Percentiles rank a stretch among this genome's conserved stretches.
Conservation (phyloP, 2,329 filamentous ascomycete genomes). For the Beauveria brongniartii region DNA sequence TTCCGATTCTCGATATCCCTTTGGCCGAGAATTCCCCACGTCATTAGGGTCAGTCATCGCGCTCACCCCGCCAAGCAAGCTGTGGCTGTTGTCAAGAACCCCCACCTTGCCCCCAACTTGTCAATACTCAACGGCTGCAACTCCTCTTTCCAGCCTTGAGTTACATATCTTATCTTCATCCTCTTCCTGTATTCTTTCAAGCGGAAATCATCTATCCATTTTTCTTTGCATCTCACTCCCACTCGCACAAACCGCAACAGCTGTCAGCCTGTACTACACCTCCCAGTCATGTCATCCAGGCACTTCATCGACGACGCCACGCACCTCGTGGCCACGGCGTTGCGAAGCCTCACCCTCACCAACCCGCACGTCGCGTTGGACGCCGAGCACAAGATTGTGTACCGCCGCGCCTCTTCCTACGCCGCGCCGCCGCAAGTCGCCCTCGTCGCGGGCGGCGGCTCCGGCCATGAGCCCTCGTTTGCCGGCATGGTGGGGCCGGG, state of each 20-base stretch:
- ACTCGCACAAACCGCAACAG: neutral
- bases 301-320: slow-evolving; percentile 86
- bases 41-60: neutral
- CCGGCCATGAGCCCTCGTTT: slow-evolving; percentile 85
- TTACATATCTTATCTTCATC: neutral
- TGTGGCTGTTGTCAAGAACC: neutral
- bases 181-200: neutral
- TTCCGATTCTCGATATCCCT: neutral
- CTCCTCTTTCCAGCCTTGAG: neutral
- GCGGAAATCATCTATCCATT: too few relatives aligned
- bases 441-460: slow-evolving; percentile 80
- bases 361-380: slow-evolving; percentile 82
- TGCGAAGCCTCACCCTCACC: slow-evolving; percentile 68
- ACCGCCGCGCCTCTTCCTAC: slow-evolving; percentile 51
- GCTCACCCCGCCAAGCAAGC: neutral
- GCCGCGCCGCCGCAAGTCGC: slow-evolving; percentile 59
- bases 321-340: slow-evolving; percentile 67
- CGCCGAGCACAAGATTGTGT: slow-evolving; percentile 72
- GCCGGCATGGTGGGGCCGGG: slow-evolving; percentile 77
- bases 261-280: neutral
- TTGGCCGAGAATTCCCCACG: slow-evolving; percentile 2
- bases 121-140: neutral
- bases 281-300: slow-evolving; percentile 48
- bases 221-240: neutral
- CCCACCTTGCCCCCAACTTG: slow-evolving; percentile 12